A percentile compares a stretch with the other conserved stretches of the same genome.
Conservation (phyloP, 768 basidiomycete species). For the Suillus spraguei region DNA sequence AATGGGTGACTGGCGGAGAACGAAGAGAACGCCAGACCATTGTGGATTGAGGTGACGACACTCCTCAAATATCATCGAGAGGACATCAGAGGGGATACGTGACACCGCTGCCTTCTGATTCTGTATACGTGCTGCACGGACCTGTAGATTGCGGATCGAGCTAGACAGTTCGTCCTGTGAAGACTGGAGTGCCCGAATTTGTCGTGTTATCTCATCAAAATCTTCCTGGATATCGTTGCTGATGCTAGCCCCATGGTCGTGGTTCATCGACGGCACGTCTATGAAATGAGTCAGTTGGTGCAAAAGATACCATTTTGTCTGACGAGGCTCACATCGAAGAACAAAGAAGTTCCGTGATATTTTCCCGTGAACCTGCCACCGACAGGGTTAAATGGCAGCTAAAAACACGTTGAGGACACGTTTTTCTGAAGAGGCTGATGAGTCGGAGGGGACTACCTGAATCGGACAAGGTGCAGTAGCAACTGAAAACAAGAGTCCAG, state of each 20-base stretch:
- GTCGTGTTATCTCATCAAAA: constrained; percentile 27
- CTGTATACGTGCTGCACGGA: constrained; percentile 33
- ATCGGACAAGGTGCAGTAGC: constrained; percentile 26
- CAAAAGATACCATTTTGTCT: constrained; percentile 4
- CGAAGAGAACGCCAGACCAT: constrained; percentile 34
- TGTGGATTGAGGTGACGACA: constrained; percentile 34
- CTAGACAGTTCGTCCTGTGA: constrained; percentile 31
- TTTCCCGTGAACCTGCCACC: constrained; percentile 19
- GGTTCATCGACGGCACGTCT: constrained; percentile 22
- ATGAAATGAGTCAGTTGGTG: constrained; percentile 12
- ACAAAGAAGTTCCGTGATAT: constrained; percentile 22
- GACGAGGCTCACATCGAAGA: constrained; percentile 24
- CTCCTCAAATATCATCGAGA: constrained; percentile 34
- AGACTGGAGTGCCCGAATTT: constrained; percentile 30
- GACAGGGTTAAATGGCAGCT: constrained; percentile 30
- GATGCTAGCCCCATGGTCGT: too few species aligned
- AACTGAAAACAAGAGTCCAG: not conserved
- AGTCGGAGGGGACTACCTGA: constrained; percentile 19
- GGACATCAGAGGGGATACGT: constrained; percentile 33
- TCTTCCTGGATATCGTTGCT: constrained; percentile 21
- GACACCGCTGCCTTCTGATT: constrained; percentile 30
- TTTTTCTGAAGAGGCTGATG: constrained; percentile 26
- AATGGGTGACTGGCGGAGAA: constrained; percentile 35
- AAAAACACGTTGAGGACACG: constrained; percentile 32
- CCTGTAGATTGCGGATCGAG: constrained; percentile 29